phyloP scores from a whole-genome alignment of 495 filamentous ascomycete genomes.

The Echria macrotheca region DNA sequence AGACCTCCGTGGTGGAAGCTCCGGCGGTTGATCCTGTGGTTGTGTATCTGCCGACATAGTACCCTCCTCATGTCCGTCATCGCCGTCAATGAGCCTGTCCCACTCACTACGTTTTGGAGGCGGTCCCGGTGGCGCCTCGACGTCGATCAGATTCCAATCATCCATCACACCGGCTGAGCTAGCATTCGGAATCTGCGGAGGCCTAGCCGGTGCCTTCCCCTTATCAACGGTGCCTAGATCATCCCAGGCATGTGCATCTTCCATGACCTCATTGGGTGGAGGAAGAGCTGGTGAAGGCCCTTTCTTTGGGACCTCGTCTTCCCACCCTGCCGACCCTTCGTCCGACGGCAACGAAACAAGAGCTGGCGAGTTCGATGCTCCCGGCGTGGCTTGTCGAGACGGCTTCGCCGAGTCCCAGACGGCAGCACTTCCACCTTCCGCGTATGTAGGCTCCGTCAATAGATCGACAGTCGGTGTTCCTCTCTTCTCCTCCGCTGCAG shows the following conservation, averaged over 20 bases:
- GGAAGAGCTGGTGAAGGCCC: slow-evolving; percentile 9
- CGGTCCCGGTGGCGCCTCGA: slow-evolving; percentile 31
- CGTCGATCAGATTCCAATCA: slow-evolving; percentile 46
- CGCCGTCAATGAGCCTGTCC: slow-evolving; percentile 33
- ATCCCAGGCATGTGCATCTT: slow-evolving; percentile 42
- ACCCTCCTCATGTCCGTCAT: slow-evolving; percentile 21
- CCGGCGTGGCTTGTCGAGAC: slow-evolving; percentile 28
- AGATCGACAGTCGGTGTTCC: slow-evolving; percentile 8
- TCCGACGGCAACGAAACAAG: slow-evolving; percentile 28
- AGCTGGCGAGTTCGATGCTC: slow-evolving; percentile 19
- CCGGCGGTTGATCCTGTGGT: slow-evolving; percentile 22
- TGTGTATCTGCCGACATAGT: slow-evolving; percentile 6
- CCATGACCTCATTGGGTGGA: slow-evolving; percentile 24
- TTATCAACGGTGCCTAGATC: slow-evolving; percentile 31
- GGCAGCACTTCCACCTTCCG: slow-evolving; percentile 26
- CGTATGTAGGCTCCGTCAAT: too few relatives aligned
- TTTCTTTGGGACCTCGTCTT: slow-evolving; percentile 24
- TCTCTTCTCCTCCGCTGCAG: slow-evolving; percentile 26
- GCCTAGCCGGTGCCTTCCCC: slow-evolving; percentile 25
- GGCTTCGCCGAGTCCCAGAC: slow-evolving; percentile 34
- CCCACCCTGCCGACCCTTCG: slow-evolving; percentile 30
- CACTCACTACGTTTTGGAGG: slow-evolving; percentile 28
- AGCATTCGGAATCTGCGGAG: slow-evolving; percentile 12
- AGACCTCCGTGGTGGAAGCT: slow-evolving; percentile 34
- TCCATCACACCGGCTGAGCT: slow-evolving; percentile 28